A percentile compares a stretch with the other conserved stretches of the same genome.
These are phyloP conservation scores for Boechera retrofracta DNA, from an alignment of 345 rosid species.

Conservation along the genomic window DNA sequence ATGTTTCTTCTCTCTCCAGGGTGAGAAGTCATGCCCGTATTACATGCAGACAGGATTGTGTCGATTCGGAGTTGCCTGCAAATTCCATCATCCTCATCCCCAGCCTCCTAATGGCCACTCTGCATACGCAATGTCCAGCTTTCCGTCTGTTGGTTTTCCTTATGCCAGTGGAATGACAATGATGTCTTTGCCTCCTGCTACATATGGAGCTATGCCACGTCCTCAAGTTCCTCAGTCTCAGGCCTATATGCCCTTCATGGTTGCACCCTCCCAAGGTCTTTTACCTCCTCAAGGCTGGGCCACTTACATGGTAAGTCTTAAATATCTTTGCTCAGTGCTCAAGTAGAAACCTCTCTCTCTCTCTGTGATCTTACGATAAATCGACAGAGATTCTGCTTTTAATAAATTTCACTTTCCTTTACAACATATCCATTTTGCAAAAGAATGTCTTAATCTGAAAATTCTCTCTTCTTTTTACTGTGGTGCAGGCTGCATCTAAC, in stretches of 20 bases:
- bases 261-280: slow-evolving; percentile 65
- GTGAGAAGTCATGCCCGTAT: slow-evolving; percentile 78
- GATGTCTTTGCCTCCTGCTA: slow-evolving; percentile 62
- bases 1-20: slow-evolving; percentile 48
- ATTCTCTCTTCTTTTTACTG: slow-evolving; percentile 12
- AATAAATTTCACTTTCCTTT: neutral
- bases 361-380: neutral
- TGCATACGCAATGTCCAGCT: slow-evolving; percentile 52
- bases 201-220: slow-evolving; percentile 54
- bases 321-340: neutral
- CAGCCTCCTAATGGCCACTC: slow-evolving; percentile 54
- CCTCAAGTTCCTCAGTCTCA: slow-evolving; percentile 55
- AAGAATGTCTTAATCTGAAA: slow-evolving; percentile 20
- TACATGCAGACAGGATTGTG: slow-evolving; percentile 81
- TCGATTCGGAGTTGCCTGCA: slow-evolving; percentile 80
- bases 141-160: slow-evolving; percentile 60
- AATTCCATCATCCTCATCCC: slow-evolving; percentile 79
- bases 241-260: slow-evolving; percentile 60
- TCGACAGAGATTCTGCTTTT: neutral
- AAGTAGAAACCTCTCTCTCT: slow-evolving; percentile 1
- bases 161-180: slow-evolving; percentile 61
- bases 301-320: slow-evolving; percentile 62
- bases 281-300: slow-evolving; percentile 70
- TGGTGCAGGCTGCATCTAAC: slow-evolving; percentile 55
- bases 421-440: slow-evolving; percentile 12